Conservation (phyloP, 257 asterid genomes). For the Solanum dulcamara region DNA sequence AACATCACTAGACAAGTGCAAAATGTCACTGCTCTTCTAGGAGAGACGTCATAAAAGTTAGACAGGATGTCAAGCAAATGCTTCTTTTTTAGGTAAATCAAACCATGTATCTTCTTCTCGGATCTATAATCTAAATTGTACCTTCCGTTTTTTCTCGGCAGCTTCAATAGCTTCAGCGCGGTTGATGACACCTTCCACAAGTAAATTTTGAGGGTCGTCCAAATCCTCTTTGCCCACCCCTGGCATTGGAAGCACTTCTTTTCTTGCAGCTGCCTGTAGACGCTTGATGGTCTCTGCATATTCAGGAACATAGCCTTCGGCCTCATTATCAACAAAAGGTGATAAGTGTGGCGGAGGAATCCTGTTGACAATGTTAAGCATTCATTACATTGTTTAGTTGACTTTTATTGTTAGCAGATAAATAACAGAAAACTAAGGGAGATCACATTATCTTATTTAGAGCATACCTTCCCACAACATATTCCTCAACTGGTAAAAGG, state of each 20-base stretch:
- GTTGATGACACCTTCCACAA: slow-evolving; percentile 46
- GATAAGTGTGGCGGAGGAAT: slow-evolving; percentile 97
- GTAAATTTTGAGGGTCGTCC: slow-evolving; percentile 62
- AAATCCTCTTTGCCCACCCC: slow-evolving; percentile 79
- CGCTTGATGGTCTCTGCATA: slow-evolving; percentile 85
- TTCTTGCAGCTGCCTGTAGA: slow-evolving; percentile 81
- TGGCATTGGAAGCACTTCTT: slow-evolving; percentile 84
- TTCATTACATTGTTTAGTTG: background rate
- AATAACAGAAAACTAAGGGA: background rate
- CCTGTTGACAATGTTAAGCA: slow-evolving; percentile 28
- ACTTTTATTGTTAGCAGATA: background rate
- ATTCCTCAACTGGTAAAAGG: slow-evolving; percentile 67
- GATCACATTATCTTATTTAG: background rate
- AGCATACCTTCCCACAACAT: slow-evolving; percentile 67
- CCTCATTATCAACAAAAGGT: slow-evolving; percentile 95
- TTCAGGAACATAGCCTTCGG: slow-evolving; percentile 94
- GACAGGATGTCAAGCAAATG: background rate
- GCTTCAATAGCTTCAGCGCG: slow-evolving; percentile 84
- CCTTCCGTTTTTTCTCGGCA: slow-evolving; percentile 64
- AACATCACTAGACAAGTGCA: background rate
- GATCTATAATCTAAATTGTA: slow-evolving; percentile 2
- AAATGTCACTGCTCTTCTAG: background rate
- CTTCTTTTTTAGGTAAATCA: background rate
- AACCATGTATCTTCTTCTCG: background rate
- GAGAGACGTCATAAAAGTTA: background rate